Percentiles rank a stretch among this genome's conserved stretches.
Conservation (phyloP, 805 yeast species). For the Lipomyces kockii region DNA sequence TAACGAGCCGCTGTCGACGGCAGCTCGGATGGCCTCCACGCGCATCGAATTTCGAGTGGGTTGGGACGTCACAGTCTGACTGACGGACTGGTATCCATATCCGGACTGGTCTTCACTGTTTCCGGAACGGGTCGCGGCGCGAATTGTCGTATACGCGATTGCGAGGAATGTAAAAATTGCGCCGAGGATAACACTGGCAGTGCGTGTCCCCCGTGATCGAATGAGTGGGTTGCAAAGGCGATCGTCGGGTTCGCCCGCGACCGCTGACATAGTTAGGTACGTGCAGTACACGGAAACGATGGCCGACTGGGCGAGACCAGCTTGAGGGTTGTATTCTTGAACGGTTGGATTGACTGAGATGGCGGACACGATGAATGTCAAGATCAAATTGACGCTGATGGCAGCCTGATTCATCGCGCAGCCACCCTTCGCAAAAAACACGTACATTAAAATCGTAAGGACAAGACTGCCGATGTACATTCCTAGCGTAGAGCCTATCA, state of each 20-base stretch:
- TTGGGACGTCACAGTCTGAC: constrained; percentile 48
- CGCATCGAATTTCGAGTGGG: constrained; percentile 72
- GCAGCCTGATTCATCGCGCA: constrained; percentile 92
- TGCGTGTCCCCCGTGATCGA: constrained; percentile 86
- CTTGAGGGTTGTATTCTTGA: constrained; percentile 91
- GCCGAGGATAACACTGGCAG: constrained; percentile 83
- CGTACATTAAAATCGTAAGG: constrained; percentile 78
- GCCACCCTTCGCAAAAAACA: constrained; percentile 77
- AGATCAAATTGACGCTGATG: constrained; percentile 71
- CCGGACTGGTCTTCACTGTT: constrained; percentile 39
- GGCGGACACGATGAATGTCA: constrained; percentile 66
- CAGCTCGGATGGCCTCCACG: constrained; percentile 84
- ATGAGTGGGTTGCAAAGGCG: constrained; percentile 87
- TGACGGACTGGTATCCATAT: constrained; percentile 29
- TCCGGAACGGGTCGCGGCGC: constrained; percentile 80
- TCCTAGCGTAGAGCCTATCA: constrained; percentile 82
- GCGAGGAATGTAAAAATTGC: constrained; percentile 94
- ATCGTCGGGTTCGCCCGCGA: constrained; percentile 96
- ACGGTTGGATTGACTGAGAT: constrained; percentile 79
- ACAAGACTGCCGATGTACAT: constrained; percentile 80
- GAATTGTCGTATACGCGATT: constrained; percentile 93
- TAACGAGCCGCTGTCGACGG: constrained; percentile 93
- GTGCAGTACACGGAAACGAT: constrained; percentile 96
- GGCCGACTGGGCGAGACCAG: constrained; percentile 94
- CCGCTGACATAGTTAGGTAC: constrained; percentile 87